Percentiles rank a stretch among this genome's conserved stretches.
Evolutionary conservation across 2,329 filamentous ascomycete species (phyloP).

Genomic region (Geosmithia flava): DNA sequence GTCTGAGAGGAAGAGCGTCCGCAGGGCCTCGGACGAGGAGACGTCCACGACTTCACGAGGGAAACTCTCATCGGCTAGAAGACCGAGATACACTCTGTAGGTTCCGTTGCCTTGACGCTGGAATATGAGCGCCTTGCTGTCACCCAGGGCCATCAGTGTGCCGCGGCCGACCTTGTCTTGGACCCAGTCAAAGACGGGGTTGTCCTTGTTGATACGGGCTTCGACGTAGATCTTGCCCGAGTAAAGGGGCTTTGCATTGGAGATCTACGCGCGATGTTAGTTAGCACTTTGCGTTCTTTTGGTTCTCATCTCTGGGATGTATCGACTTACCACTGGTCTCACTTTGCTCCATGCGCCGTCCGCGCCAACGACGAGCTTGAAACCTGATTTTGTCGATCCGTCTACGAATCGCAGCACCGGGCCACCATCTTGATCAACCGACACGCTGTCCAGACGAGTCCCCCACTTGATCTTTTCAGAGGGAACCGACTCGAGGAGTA

Average conservation of each 20-base stretch:
- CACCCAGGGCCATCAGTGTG: not conserved
- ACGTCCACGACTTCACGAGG: not conserved
- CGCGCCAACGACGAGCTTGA: conserved; percentile 3
- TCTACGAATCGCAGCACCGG: not conserved
- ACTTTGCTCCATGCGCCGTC: conserved; percentile 13
- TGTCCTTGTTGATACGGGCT: conserved; percentile 12
- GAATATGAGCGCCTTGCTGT: not conserved
- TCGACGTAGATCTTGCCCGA: conserved; percentile 24
- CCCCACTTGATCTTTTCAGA: conserved; percentile 14
- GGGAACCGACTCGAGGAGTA: conserved; percentile 18
- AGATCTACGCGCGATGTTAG: conserved; percentile 14
- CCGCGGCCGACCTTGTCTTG: not conserved
- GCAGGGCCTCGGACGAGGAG: not conserved
- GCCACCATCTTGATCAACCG: not conserved
- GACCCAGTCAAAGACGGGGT: not conserved
- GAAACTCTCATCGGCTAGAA: not conserved
- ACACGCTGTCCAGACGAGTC: not conserved
- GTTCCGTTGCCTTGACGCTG: not conserved
- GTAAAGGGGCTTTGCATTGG: conserved; percentile 21
- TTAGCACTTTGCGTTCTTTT: too few relatives aligned
- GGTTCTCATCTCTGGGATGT: too few relatives aligned
- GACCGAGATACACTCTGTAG: not conserved
- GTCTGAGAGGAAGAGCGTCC: not conserved
- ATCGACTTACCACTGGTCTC: conserved; percentile 11
- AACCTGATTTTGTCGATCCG: not conserved